Evolutionary conservation across 495 filamentous ascomycete species (phyloP), one percentile per base, ranked within the genome.

Genomic region (Evernia prunastri): DNA sequence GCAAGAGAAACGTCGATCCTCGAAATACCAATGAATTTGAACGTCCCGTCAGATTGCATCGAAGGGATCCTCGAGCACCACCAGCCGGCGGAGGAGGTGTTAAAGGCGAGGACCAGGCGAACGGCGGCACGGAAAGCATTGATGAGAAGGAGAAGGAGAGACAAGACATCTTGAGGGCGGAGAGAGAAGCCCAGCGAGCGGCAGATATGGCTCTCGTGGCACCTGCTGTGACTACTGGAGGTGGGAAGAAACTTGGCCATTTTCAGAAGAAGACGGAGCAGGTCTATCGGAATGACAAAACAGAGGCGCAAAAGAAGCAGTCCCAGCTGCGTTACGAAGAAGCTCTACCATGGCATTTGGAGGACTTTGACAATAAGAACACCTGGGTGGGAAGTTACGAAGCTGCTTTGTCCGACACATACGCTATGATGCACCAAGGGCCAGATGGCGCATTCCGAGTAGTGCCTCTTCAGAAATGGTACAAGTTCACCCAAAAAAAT

Each of bases 291-390:
- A 90, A 86, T 39, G 83, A 93, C 71, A 89, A 94, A 75, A 91
- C 90, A 0, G 88, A 89, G 18, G 89, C 89, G 47, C 86, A 92
- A 67, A 87, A 90, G 69, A 91, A 90, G 63, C 82, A 84, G 59
- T 82, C 84, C 15, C 85, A 90, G 54, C 81, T 97, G 27, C 86
- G 91, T 65, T 98, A 97, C 67, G 95, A 98, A 72, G 94, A 98
- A 70, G 89, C 90, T 11, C 76, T 96, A 47, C 95, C 95, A 13
- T 98, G 94, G 94, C 92, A 96, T 72, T 73, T 98, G 56, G 94
- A 98, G 70, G 94, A 98, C 74, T 95, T 92, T 60, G 92, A 97
- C 68, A 89, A 90, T 70, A 95, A 91, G 70, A 89, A 95, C 66
- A 87, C 87, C 3, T 98, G 92, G 92, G 87, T 92, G 31, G 95